phyloP scores from a whole-genome alignment of 164 flowering plant species.

The Sextonia rubra region DNA sequence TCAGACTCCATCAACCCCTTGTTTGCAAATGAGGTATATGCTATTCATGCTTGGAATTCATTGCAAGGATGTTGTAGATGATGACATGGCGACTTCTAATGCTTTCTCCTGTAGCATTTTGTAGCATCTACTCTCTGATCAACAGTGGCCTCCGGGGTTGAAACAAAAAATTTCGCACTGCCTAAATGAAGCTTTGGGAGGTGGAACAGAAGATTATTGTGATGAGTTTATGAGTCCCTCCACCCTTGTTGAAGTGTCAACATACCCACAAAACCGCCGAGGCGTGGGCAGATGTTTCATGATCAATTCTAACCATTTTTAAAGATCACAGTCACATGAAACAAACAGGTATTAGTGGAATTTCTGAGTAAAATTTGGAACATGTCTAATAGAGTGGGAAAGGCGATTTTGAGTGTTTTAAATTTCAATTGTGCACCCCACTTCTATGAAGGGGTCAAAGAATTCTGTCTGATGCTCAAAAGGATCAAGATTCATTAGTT shows the following conservation, averaged over 20 bases:
- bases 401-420: too few species aligned
- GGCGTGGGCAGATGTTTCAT: background rate
- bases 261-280: conserved; percentile 58
- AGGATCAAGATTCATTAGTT: too few species aligned
- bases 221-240: conserved; percentile 47
- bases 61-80: conserved; percentile 33
- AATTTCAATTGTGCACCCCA: too few species aligned
- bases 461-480: too few species aligned
- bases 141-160: conserved; percentile 38
- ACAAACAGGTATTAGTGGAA: conserved; percentile 67
- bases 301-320: background rate
- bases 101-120: conserved; percentile 19
- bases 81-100: conserved; percentile 17
- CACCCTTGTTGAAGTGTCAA: conserved; percentile 87
- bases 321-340: too few species aligned
- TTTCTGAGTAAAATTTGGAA: conserved; percentile 44
- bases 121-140: conserved; percentile 31
- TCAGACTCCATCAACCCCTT: conserved; percentile 14
- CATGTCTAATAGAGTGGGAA: too few species aligned
- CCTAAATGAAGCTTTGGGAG: conserved; percentile 49
- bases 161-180: conserved; percentile 67
- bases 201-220: conserved; percentile 64
- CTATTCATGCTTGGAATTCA: conserved; percentile 68
- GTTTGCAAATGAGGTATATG: conserved; percentile 22
- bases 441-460: too few species aligned